These are phyloP conservation scores for Dactylellina haptotyla DNA, from an alignment of 2,329 filamentous ascomycete species.

Conservation along the genomic window DNA sequence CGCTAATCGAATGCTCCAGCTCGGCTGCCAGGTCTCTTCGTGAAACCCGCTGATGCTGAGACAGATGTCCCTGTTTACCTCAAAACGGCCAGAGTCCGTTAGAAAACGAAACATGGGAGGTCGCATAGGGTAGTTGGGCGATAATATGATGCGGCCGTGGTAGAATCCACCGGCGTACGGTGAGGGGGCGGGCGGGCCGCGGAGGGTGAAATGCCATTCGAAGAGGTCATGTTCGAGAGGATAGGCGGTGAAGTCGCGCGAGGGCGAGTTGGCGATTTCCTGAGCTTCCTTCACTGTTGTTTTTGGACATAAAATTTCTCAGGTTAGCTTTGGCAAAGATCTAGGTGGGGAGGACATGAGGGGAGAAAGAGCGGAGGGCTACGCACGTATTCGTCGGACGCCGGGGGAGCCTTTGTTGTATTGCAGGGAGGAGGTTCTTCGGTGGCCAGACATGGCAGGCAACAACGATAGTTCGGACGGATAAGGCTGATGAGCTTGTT, in stretches of 20 bases:
- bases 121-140: slow-evolving; percentile 86
- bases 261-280: slow-evolving; percentile 82
- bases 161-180: slow-evolving; percentile 85
- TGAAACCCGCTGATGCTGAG: slow-evolving; percentile 93
- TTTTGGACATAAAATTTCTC: slow-evolving; percentile 4
- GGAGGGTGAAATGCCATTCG: slow-evolving; percentile 99
- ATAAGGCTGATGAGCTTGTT: background rate
- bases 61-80: slow-evolving; percentile 96
- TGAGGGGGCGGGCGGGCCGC: slow-evolving; percentile 81
- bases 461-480: background rate
- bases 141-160: slow-evolving; percentile 93
- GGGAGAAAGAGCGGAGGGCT: slow-evolving; percentile 32
- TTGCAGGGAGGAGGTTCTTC: slow-evolving; percentile 63
- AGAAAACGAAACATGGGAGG: slow-evolving; percentile 96
- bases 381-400: slow-evolving; percentile 80
- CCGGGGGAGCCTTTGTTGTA: slow-evolving; percentile 82
- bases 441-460: slow-evolving; percentile 56
- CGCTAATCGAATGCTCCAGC: slow-evolving; percentile 94
- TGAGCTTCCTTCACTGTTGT: slow-evolving; percentile 82
- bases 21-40: slow-evolving; percentile 98
- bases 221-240: slow-evolving; percentile 91
- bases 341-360: background rate
- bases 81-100: slow-evolving; percentile 90
- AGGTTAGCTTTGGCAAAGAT: slow-evolving; percentile 32
- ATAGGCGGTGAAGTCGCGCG: slow-evolving; percentile 83